Percentiles rank a stretch among this genome's conserved stretches.
Evolutionary conservation across 805 yeast genomes (phyloP).

Genomic region (Candida ipomoeae): DNA sequence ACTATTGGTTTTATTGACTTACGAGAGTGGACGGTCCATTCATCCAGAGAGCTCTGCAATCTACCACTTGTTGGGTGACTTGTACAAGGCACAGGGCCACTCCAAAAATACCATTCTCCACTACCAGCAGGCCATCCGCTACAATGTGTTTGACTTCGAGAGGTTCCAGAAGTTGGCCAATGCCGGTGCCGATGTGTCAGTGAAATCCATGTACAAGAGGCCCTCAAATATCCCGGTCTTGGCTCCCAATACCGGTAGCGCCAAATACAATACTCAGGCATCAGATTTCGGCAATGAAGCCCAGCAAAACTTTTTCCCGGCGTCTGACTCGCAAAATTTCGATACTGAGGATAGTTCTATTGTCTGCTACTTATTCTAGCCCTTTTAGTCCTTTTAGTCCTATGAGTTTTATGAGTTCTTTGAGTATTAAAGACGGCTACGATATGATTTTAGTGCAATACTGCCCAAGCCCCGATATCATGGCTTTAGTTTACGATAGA

Average conservation of each 20-base stretch:
- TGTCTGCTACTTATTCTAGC: too few species aligned
- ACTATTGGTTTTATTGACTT: slow-evolving; percentile 9
- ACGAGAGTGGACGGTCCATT: slow-evolving; percentile 36
- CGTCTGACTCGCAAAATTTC: slow-evolving; percentile 1
- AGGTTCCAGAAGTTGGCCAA: slow-evolving; percentile 73
- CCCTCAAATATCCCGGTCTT: slow-evolving; percentile 5
- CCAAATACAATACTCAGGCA: not conserved
- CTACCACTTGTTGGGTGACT: slow-evolving; percentile 64
- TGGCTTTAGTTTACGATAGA: slow-evolving; percentile 44
- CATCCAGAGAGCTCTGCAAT: slow-evolving; percentile 70
- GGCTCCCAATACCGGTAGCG: not conserved
- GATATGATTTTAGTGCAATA: slow-evolving; percentile 78
- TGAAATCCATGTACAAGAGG: slow-evolving; percentile 47
- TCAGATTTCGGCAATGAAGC: not conserved
- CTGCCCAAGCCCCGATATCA: slow-evolving; percentile 53
- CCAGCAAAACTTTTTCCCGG: slow-evolving; percentile 4
- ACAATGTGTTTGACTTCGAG: slow-evolving; percentile 82
- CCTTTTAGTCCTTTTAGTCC: too few species aligned
- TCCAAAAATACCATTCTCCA: slow-evolving; percentile 59
- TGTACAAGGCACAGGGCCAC: slow-evolving; percentile 58
- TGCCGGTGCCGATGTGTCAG: slow-evolving; percentile 66
- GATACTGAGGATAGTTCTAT: slow-evolving; percentile 4
- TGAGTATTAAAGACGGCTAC: slow-evolving; percentile 29
- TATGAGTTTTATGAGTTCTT: too few species aligned
- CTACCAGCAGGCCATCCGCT: slow-evolving; percentile 63